Conservation (phyloP, 139 green algal species). For the Nannochloris sp. region DNA sequence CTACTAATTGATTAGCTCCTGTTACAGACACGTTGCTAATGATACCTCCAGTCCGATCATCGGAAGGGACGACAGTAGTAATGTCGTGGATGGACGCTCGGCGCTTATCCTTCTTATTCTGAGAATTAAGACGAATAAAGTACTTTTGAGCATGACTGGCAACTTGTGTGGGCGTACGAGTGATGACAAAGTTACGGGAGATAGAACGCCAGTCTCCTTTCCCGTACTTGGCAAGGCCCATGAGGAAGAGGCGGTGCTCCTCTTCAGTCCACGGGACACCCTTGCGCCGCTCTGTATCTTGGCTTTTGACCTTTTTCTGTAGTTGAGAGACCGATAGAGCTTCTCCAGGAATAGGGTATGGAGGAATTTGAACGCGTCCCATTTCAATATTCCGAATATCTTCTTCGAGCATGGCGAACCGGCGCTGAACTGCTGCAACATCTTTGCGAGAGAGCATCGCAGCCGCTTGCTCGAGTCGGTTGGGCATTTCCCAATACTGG, state of each 20-base stretch:
- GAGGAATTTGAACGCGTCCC: constrained; percentile 46
- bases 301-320: constrained; percentile 32
- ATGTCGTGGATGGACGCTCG: constrained; percentile 90
- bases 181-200: constrained; percentile 84
- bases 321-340: constrained; percentile 27
- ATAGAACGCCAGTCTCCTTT: constrained; percentile 95
- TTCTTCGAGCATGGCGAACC: constrained; percentile 41
- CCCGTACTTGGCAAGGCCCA: constrained; percentile 87
- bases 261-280: constrained; percentile 94
- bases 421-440: constrained; percentile 20
- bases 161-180: constrained; percentile 89
- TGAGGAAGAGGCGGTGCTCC: constrained; percentile 87
- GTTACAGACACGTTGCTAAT: constrained; percentile 11
- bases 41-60: background rate
- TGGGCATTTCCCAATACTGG: constrained; percentile 27
- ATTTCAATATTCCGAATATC: constrained; percentile 58
- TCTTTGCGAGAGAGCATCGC: constrained; percentile 23
- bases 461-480: constrained; percentile 28
- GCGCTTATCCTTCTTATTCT: constrained; percentile 87
- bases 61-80: constrained; percentile 28
- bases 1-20: constrained; percentile 10
- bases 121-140: constrained; percentile 85
- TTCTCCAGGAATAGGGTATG: constrained; percentile 39
- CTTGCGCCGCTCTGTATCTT: constrained; percentile 68
- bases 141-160: constrained; percentile 91